A percentile compares a stretch with the other conserved stretches of the same genome.
Evolutionary conservation across 176 grass and related monocot genomes (phyloP).

Genomic region (Rhynchospora breviuscula): DNA sequence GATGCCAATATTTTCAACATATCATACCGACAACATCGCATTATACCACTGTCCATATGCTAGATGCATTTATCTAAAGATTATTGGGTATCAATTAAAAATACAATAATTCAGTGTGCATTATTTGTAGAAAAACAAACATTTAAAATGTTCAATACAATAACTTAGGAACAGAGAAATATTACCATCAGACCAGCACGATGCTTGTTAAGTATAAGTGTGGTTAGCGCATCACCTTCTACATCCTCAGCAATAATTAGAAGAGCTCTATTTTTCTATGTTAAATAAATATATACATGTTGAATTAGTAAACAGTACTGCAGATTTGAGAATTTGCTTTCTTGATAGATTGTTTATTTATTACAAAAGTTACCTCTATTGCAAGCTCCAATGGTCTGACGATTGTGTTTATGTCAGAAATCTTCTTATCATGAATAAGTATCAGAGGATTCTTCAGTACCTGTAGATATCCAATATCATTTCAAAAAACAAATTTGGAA

Average conservation of each 20-base stretch:
- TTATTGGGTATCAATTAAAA: neutral
- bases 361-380: constrained; percentile 46
- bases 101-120: neutral
- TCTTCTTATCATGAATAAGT: constrained; percentile 98
- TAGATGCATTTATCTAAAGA: neutral
- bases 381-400: constrained; percentile 65
- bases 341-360: neutral
- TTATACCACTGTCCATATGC: neutral
- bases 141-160: neutral
- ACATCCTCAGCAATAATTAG: constrained; percentile 86
- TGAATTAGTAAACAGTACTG: neutral
- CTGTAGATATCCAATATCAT: constrained; percentile 34
- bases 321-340: neutral
- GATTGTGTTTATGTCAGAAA: constrained; percentile 77
- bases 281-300: constrained; percentile 31
- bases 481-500: neutral
- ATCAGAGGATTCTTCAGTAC: constrained; percentile 75
- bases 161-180: constrained; percentile 11
- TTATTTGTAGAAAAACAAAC: neutral
- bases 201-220: constrained; percentile 85
- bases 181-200: constrained; percentile 74
- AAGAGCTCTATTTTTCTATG: constrained; percentile 60
- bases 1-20: neutral
- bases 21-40: neutral
- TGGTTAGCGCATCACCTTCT: constrained; percentile 70